Percentiles rank a stretch among this genome's conserved stretches.
phyloP scores from a whole-genome alignment of 805 yeast genomes.

The Myxozyma mucilagina region DNA sequence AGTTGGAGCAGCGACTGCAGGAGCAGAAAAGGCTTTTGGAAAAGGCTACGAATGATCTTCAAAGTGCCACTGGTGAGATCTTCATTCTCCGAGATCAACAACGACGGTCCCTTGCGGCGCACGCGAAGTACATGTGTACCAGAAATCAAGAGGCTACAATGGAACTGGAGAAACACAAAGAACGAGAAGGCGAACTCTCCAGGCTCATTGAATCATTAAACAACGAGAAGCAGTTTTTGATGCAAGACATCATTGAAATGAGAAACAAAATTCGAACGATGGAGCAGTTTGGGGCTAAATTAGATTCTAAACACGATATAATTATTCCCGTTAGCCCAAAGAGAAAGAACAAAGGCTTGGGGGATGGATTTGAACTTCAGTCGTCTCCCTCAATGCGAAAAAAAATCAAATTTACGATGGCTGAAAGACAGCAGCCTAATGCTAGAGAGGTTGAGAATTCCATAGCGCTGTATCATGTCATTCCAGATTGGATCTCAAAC shows the following conservation, averaged over 20 bases:
- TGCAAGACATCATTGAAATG: conserved; percentile 49
- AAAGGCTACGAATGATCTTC: conserved; percentile 42
- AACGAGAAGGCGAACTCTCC: conserved; percentile 46
- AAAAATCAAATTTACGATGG: not conserved
- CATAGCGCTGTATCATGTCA: too few species aligned
- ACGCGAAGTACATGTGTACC: conserved; percentile 37
- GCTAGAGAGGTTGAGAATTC: too few species aligned
- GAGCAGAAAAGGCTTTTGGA: conserved; percentile 30
- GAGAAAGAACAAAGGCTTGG: conserved; percentile 26
- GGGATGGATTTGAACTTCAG: conserved; percentile 39
- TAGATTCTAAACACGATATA: not conserved
- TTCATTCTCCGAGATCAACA: conserved; percentile 72
- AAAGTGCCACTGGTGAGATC: conserved; percentile 73
- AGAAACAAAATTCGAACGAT: conserved; percentile 19
- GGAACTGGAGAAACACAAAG: conserved; percentile 36
- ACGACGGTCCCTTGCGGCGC: conserved; percentile 40
- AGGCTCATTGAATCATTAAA: conserved; percentile 48
- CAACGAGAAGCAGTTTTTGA: conserved; percentile 58
- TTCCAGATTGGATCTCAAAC: too few species aligned
- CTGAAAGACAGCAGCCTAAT: too few species aligned
- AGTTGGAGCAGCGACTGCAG: conserved; percentile 10
- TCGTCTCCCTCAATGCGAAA: conserved; percentile 18
- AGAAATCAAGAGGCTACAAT: conserved; percentile 31
- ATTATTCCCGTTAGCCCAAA: conserved; percentile 14
- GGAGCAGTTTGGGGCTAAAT: conserved; percentile 17